Evolutionary conservation across 75 land plant genomes (phyloP), one percentile per base, ranked within the genome.

Genomic region (Picea glauca): DNA sequence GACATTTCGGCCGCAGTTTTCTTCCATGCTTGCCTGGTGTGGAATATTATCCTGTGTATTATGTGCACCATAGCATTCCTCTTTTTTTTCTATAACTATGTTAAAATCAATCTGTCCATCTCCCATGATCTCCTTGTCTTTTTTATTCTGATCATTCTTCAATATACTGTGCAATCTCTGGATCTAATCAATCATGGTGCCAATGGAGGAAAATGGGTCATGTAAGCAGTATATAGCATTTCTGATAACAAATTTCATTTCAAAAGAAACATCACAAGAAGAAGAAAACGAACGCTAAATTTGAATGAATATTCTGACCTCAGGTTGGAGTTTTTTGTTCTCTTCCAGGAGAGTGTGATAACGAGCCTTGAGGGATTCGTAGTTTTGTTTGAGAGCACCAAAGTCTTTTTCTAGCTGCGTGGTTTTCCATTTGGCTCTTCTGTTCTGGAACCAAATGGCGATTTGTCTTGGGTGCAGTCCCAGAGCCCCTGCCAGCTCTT

Each of bases 321-420:
- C 8, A 5, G 50, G 5, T 46, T 46, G 57, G 57, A 85, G 84
- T n/a, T 68, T 56, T 46, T 82, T 57, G 58, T 79, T 82, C 56
- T 85, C 87, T 57, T 78, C 64, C 18, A 75, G 21, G n/a, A 82
- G 63, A 21, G 78, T 15, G 58, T 46, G 72, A 65, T 70, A 68
- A 23, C 82, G 77, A 11, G 32, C 23, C 40, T 70, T 59, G 35
- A 86, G 85, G 40, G 85, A 62, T 43, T 86, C 81, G 76, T 80
- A 83, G 62, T 77, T 77, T 4, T 20, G 56, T 75, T 78, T 83
- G 64, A 86, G 88, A 43, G 72, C 79, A 31, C 61, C 77, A 33
- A 77, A 83, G 58, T 86, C 85, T 14, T 75, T 78, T 65, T 86
- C 88, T 23, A 86, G 80, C 80, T 74, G 81, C 77, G 79, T 57